These are phyloP conservation scores for Globisporangium canariense DNA, from an alignment of 352 stramenopile species.

Conservation along the genomic window DNA sequence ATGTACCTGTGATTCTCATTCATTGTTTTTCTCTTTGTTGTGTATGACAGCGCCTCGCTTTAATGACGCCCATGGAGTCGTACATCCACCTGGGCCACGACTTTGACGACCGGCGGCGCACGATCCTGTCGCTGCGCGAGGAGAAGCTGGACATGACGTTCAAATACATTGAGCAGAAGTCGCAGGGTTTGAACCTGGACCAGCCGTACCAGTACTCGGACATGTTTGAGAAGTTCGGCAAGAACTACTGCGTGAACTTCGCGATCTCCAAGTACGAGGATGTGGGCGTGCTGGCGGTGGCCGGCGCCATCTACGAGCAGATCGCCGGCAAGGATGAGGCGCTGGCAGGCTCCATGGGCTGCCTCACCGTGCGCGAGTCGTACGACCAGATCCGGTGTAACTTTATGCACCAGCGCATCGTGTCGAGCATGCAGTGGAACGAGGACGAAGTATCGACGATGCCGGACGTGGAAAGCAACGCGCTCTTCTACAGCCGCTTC, in stretches of 20 bases:
- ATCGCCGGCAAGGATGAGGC: conserved; percentile 63
- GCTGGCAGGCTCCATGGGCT: conserved; percentile 52
- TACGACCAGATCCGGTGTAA: conserved; percentile 79
- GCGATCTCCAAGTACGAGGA: conserved; percentile 71
- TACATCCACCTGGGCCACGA: conserved; percentile 65
- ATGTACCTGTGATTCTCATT: neutral
- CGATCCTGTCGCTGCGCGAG: conserved; percentile 54
- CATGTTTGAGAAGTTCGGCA: conserved; percentile 81
- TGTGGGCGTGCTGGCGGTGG: conserved; percentile 57
- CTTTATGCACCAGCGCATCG: conserved; percentile 77
- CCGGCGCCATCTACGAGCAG: conserved; percentile 68
- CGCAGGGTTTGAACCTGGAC: conserved; percentile 44
- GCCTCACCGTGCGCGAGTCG: conserved; percentile 60
- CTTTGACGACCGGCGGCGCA: conserved; percentile 59
- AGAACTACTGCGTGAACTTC: conserved; percentile 78
- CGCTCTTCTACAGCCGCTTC: conserved; percentile 63
- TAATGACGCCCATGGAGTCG: conserved; percentile 81
- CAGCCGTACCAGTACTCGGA: conserved; percentile 73
- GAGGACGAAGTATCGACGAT: conserved; percentile 37
- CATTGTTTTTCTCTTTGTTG: conserved; percentile 7
- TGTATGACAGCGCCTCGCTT: conserved; percentile 41
- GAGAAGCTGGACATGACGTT: conserved; percentile 79
- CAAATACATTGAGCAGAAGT: conserved; percentile 78
- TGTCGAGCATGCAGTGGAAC: conserved; percentile 70
- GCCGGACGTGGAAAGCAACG: conserved; percentile 72